Evolutionary conservation across 805 yeast genomes (phyloP).

Genomic region (Candida schatavii): DNA sequence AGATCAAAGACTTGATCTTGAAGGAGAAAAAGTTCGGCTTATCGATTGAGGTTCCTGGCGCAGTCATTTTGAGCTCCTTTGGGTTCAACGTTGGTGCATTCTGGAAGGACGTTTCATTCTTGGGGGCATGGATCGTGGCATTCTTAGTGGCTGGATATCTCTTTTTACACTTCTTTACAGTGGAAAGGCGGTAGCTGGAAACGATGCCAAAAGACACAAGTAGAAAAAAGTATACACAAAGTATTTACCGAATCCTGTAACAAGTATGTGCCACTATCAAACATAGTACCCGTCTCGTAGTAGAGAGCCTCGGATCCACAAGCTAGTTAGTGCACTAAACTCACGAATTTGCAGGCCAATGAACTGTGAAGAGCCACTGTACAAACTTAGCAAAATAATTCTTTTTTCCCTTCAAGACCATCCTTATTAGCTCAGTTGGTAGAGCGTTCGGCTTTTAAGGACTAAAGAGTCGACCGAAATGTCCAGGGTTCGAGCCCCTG

Average conservation of each 20-base stretch:
- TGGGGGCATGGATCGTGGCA: slow-evolving; percentile 53
- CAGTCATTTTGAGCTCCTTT: slow-evolving; percentile 91
- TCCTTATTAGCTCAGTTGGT: slow-evolving; percentile 58
- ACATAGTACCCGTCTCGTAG: no score
- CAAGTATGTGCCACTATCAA: no score
- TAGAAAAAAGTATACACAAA: no score
- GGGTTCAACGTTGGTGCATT: slow-evolving; percentile 86
- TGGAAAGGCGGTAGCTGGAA: slow-evolving; percentile 67
- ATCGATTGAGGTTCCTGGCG: slow-evolving; percentile 95
- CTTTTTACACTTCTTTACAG: slow-evolving; percentile 67
- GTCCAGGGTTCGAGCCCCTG: slow-evolving; percentile 66
- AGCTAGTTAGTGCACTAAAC: no score
- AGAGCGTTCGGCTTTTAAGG: slow-evolving; percentile 66
- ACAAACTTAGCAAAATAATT: background rate
- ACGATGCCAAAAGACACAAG: no score
- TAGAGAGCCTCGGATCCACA: no score
- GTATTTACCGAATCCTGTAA: no score
- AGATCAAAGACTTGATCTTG: slow-evolving; percentile 80
- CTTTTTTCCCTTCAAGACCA: slow-evolving; percentile 1
- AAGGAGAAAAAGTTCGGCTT: slow-evolving; percentile 89
- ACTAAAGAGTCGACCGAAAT: slow-evolving; percentile 25
- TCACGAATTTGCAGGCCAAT: no score
- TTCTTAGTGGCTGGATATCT: slow-evolving; percentile 72
- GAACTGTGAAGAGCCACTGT: no score
- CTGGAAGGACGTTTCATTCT: slow-evolving; percentile 58